phyloP scores from a whole-genome alignment of 306 rosid genomes.

The Dryas drummondii region DNA sequence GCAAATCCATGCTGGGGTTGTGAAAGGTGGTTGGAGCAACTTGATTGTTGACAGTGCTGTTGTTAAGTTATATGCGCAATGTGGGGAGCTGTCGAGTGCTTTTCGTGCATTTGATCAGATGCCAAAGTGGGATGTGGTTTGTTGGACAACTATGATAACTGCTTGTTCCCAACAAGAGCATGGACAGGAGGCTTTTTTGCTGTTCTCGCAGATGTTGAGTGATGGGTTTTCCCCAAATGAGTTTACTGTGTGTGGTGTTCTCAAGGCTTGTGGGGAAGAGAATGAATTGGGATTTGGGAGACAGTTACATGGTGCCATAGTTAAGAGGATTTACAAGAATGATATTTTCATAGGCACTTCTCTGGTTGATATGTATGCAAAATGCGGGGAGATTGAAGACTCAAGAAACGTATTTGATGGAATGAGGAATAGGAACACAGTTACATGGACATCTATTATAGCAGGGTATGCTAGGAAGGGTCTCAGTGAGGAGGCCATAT shows the following conservation, averaged over 20 bases:
- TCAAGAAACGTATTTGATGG: conserved; percentile 63
- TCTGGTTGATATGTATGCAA: conserved; percentile 84
- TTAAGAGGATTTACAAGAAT: conserved; percentile 59
- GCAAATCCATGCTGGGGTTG: conserved; percentile 65
- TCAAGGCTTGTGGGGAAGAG: conserved; percentile 87
- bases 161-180: conserved; percentile 81
- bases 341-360: conserved; percentile 86
- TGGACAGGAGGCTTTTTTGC: conserved; percentile 56
- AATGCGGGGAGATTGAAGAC: conserved; percentile 65
- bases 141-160: conserved; percentile 90
- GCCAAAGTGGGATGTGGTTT: conserved; percentile 60
- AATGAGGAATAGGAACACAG: conserved; percentile 74
- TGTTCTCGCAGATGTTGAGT: conserved; percentile 61
- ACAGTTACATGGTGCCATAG: conserved; percentile 68
- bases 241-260: conserved; percentile 66
- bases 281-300: conserved; percentile 59
- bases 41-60: conserved; percentile 66
- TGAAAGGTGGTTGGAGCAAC: conserved; percentile 69
- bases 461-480: conserved; percentile 89
- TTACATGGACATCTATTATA: conserved; percentile 91
- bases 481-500: conserved; percentile 69
- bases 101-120: conserved; percentile 59
- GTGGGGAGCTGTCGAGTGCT: conserved; percentile 59
- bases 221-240: conserved; percentile 70
- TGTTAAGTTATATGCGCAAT: conserved; percentile 69